Conservation (phyloP, 208 protist species). For the Acanthamoeba sp. region DNA sequence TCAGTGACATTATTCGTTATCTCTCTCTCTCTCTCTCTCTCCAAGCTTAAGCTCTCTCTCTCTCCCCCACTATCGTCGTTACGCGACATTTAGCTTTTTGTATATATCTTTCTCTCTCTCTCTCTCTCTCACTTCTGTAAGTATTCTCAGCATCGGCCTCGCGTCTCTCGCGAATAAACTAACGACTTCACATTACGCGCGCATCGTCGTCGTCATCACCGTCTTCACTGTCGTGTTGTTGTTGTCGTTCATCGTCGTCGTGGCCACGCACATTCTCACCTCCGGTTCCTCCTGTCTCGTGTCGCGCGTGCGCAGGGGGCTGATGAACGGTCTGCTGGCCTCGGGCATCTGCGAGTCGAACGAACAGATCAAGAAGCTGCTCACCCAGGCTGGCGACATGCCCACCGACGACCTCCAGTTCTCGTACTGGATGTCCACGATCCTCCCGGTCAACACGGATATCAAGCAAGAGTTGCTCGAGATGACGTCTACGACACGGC, state of each 20-base stretch:
- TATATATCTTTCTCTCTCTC: background rate
- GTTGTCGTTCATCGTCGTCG: too few species aligned
- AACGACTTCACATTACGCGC: background rate
- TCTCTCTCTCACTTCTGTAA: background rate
- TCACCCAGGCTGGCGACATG: slow-evolving; percentile 31
- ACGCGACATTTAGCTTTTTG: too few species aligned
- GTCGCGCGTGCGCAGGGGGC: background rate
- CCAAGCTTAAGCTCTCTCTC: background rate
- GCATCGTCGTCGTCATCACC: background rate
- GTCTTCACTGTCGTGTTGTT: background rate
- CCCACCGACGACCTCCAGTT: slow-evolving; percentile 25
- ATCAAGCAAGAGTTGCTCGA: slow-evolving; percentile 64
- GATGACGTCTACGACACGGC: slow-evolving; percentile 7
- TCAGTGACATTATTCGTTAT: background rate
- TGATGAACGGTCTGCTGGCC: slow-evolving; percentile 1
- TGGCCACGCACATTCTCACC: background rate
- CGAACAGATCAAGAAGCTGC: slow-evolving; percentile 12
- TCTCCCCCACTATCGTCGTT: too few species aligned
- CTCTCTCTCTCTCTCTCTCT: background rate
- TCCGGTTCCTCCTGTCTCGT: background rate
- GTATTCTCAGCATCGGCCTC: too few species aligned
- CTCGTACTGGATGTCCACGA: slow-evolving; percentile 26
- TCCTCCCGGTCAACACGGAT: slow-evolving; percentile 40
- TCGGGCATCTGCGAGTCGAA: slow-evolving; percentile 16
- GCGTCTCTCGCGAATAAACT: slow-evolving; percentile 11